Conservation (phyloP, 495 filamentous ascomycete species). For the Neurospora sp. region DNA sequence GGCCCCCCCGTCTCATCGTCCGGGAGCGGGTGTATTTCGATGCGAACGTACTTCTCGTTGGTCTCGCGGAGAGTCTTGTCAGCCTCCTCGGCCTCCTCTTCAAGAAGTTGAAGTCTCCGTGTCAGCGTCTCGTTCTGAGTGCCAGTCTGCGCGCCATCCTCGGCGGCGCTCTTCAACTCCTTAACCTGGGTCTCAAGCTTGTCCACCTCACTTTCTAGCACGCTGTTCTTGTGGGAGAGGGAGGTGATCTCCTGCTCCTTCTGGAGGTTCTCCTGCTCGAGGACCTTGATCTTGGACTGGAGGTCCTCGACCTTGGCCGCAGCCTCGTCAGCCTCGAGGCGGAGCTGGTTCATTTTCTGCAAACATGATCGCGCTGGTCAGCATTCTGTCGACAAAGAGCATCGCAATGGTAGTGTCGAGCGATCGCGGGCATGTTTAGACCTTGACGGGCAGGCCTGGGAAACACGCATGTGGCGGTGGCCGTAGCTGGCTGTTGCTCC, state of each 20-base stretch:
- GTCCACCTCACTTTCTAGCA: slow-evolving; percentile 84
- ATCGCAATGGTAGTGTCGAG: not conserved
- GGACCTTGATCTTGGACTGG: slow-evolving; percentile 68
- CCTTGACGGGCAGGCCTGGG: not conserved
- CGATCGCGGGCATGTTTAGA: not conserved
- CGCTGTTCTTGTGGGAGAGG: slow-evolving; percentile 78
- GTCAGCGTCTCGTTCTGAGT: slow-evolving; percentile 81
- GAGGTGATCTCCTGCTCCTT: slow-evolving; percentile 99
- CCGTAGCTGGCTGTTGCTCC: not conserved
- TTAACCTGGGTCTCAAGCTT: slow-evolving; percentile 70
- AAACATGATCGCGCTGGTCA: slow-evolving; percentile 11
- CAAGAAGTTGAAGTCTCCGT: slow-evolving; percentile 85
- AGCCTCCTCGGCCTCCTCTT: slow-evolving; percentile 93
- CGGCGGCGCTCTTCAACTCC: slow-evolving; percentile 68
- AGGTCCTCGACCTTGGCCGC: slow-evolving; percentile 74
- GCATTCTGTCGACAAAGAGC: slow-evolving; percentile 1
- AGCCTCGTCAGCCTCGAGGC: slow-evolving; percentile 80
- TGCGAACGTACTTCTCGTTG: slow-evolving; percentile 79
- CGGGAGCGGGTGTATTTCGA: slow-evolving; percentile 2
- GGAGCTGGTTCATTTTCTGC: slow-evolving; percentile 89
- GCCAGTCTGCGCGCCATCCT: slow-evolving; percentile 61
- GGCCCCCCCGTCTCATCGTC: not conserved
- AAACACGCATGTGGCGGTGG: slow-evolving; percentile 1
- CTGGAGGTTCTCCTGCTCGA: slow-evolving; percentile 88
- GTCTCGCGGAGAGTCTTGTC: slow-evolving; percentile 91